Percentiles rank a stretch among this genome's conserved stretches.
These are phyloP conservation scores for Amyloporia xantha DNA, from an alignment of 768 basidiomycete genomes.

Conservation along the genomic window DNA sequence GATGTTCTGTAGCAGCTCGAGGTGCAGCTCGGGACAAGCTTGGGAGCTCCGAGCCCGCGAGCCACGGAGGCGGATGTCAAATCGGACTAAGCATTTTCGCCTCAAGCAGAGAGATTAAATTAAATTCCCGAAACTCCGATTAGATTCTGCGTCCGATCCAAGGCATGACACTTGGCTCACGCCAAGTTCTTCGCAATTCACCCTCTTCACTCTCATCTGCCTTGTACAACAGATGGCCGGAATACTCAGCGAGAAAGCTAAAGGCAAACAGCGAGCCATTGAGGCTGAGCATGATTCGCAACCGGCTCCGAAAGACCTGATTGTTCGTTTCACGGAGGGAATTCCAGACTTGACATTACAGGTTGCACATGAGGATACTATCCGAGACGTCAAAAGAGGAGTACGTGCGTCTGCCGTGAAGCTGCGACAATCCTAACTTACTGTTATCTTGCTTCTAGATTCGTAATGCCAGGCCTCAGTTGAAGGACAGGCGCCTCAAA, in stretches of 20 bases:
- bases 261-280: constrained; percentile 70
- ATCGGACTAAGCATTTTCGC: too few species aligned
- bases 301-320: constrained; percentile 42
- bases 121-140: too few species aligned
- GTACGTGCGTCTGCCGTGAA: constrained; percentile 33
- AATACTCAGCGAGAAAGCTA: constrained; percentile 73
- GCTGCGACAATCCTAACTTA: not conserved
- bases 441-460: constrained; percentile 42
- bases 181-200: too few species aligned
- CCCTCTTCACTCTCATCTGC: not conserved
- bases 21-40: too few species aligned
- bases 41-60: too few species aligned
- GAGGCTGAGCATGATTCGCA: not conserved
- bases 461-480: constrained; percentile 53
- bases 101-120: too few species aligned
- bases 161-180: too few species aligned
- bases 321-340: constrained; percentile 88
- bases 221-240: not conserved
- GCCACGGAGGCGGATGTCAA: too few species aligned
- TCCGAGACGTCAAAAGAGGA: constrained; percentile 70
- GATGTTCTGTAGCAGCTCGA: too few species aligned
- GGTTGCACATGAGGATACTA: constrained; percentile 58
- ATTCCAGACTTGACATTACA: constrained; percentile 61
- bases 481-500: constrained; percentile 62
- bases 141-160: too few species aligned